Conservation (phyloP, 2,329 filamentous ascomycete genomes). For the Remersonia thermophila region DNA sequence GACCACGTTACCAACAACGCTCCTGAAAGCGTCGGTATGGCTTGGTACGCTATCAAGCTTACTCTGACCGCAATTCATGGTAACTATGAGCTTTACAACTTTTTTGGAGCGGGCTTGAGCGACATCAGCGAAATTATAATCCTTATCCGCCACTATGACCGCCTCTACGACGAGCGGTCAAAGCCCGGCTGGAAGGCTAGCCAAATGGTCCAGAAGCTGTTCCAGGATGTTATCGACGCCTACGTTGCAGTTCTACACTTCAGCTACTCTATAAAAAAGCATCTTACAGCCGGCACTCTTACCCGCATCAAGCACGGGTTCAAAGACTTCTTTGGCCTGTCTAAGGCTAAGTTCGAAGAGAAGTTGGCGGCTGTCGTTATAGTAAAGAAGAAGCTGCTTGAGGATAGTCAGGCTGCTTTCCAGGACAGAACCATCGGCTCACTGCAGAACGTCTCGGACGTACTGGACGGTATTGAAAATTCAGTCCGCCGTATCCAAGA, state of each 20-base stretch:
- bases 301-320: slow-evolving; percentile 14
- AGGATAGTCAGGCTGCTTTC: slow-evolving; percentile 15
- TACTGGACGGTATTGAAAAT: slow-evolving; percentile 9
- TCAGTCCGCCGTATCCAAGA: slow-evolving; percentile 10
- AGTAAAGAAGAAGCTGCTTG: slow-evolving; percentile 14
- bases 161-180: slow-evolving; percentile 13
- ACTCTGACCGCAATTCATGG: slow-evolving; percentile 15
- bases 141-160: slow-evolving; percentile 15
- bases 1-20: slow-evolving; percentile 12
- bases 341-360: slow-evolving; percentile 14
- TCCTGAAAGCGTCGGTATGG: slow-evolving; percentile 15
- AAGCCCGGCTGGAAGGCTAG: slow-evolving; percentile 13
- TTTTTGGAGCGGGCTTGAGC: slow-evolving; percentile 15
- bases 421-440: slow-evolving; percentile 15
- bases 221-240: slow-evolving; percentile 12
- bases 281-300: slow-evolving; percentile 12
- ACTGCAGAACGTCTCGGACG: slow-evolving; percentile 9
- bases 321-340: slow-evolving; percentile 16
- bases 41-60: slow-evolving; percentile 16
- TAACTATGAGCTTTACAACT: slow-evolving; percentile 18
- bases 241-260: slow-evolving; percentile 15
- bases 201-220: slow-evolving; percentile 15
- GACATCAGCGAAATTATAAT: slow-evolving; percentile 18
- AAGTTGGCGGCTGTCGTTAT: slow-evolving; percentile 10
- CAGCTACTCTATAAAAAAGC: slow-evolving; percentile 13